These are phyloP conservation scores for Quercus lobata DNA, from an alignment of 331 rosid species.

Conservation along the genomic window DNA sequence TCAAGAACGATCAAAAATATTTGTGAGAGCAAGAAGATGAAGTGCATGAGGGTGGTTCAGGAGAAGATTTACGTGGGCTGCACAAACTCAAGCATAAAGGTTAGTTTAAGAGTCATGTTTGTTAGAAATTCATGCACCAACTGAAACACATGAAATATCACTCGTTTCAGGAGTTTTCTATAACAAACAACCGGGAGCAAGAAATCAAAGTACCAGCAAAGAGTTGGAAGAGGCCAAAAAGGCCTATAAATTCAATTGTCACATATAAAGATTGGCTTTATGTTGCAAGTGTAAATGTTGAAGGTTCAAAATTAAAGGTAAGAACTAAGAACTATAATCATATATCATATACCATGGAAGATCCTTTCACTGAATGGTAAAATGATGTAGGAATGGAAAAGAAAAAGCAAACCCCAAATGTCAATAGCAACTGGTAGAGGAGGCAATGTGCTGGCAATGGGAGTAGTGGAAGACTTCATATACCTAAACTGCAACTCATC, in stretches of 20 bases:
- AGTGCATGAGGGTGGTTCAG: constrained; percentile 51
- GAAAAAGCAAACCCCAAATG: constrained; percentile 45
- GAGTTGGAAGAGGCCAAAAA: constrained; percentile 62
- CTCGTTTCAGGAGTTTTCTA: constrained; percentile 53
- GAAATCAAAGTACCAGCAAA: constrained; percentile 67
- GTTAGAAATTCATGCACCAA: constrained; percentile 1
- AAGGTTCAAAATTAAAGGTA: constrained; percentile 69
- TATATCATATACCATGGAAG: neutral
- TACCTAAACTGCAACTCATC: constrained; percentile 62
- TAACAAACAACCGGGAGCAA: constrained; percentile 44
- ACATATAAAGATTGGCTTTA: constrained; percentile 70
- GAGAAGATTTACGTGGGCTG: constrained; percentile 73
- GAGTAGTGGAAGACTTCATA: constrained; percentile 72
- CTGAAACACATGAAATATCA: constrained; percentile 4
- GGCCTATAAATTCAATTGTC: constrained; percentile 54
- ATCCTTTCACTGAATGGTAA: constrained; percentile 22
- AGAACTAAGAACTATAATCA: constrained; percentile 11
- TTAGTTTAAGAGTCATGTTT: constrained; percentile 22
- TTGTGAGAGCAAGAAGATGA: constrained; percentile 48
- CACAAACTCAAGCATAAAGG: constrained; percentile 79
- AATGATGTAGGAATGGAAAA: constrained; percentile 65
- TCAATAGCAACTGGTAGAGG: constrained; percentile 45
- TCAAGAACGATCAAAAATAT: constrained; percentile 42
- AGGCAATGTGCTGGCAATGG: constrained; percentile 53
- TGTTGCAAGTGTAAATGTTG: constrained; percentile 52